Evolutionary conservation across 306 rosid genomes (phyloP), one percentile per base, ranked within the genome.

Genomic region (Quercus cerris): DNA sequence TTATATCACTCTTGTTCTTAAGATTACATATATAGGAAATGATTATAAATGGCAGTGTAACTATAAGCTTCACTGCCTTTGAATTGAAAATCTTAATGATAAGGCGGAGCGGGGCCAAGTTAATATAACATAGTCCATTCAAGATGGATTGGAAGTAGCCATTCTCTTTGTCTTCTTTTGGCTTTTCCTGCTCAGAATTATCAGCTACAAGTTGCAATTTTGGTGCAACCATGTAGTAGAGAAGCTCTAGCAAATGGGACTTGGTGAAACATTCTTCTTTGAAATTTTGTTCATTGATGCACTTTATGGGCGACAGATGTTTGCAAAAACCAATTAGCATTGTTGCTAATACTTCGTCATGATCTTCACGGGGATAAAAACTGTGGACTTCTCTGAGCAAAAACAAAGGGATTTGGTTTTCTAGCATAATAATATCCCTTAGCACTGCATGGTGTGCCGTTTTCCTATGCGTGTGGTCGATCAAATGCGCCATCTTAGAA

Each of bases 181-280:
- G 38, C 64, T 10, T 25, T 19, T 74, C 55, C 20, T n/a, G 38
- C 68, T 56, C 46, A 15, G 10, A 35, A 30, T 22, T 31, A 17
- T 30, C 77, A 27, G 6, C 11, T 22, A n/a, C 35, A 25, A 27
- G 63, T 55, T 27, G 23, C 10, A 51, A 20, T 0, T 27, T 64
- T 11, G 73, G 74, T 3, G 11, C 64, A 51, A 77, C 55, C 18
- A 35, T 67, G 44, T 6, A 17, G 57, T 77, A 77, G 1, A 77
- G 19, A 66, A 77, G 64, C 19, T 77, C 80, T 19, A 77, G 74
- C 74, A 77, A 55, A 77, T 77, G 80, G n/a, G 74, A 15, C n/a
- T 22, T 64, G 1, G 4, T 30, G 56, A 54, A 66, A 3, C 51
- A 58, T 9, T 22, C 70, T 57, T 75, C 70, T 15, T 8, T 54